Percentiles rank a stretch among this genome's conserved stretches.
Evolutionary conservation across 208 protist species (phyloP).

Genomic region (Wallacemonas sp.): DNA sequence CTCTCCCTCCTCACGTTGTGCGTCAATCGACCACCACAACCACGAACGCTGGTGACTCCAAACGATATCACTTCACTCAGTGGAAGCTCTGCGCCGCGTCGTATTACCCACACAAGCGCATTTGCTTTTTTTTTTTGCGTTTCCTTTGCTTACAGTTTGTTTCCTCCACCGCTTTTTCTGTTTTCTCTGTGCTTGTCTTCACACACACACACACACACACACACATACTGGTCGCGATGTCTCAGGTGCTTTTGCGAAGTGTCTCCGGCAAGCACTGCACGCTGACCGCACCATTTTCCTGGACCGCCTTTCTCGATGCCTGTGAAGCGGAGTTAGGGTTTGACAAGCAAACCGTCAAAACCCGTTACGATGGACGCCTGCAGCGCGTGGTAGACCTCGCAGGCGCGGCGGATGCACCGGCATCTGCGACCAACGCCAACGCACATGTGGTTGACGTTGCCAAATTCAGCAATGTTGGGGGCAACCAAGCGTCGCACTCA

Average conservation of each 20-base stretch:
- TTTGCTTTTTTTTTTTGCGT: constrained; percentile 21
- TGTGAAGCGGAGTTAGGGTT: constrained; percentile 34
- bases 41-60: too few relatives aligned
- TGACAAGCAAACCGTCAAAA: constrained; percentile 29
- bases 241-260: constrained; percentile 36
- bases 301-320: constrained; percentile 27
- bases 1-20: too few relatives aligned
- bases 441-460: neutral
- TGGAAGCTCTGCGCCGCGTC: too few relatives aligned
- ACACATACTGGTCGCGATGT: too few relatives aligned
- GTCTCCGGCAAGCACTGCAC: constrained; percentile 34
- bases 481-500: too few relatives aligned
- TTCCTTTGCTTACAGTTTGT: neutral
- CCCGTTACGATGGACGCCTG: constrained; percentile 15
- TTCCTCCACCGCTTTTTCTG: constrained; percentile 6
- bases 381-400: constrained; percentile 8
- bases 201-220: too few relatives aligned
- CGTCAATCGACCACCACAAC: too few relatives aligned
- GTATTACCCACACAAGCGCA: too few relatives aligned
- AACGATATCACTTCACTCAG: too few relatives aligned
- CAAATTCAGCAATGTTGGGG: too few relatives aligned
- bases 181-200: constrained; percentile 10
- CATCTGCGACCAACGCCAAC: too few relatives aligned
- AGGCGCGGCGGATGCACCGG: neutral
- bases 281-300: constrained; percentile 37